A percentile compares a stretch with the other conserved stretches of the same genome.
Conservation (phyloP, 352 stramenopile species). For the Phytophthora citricola region DNA sequence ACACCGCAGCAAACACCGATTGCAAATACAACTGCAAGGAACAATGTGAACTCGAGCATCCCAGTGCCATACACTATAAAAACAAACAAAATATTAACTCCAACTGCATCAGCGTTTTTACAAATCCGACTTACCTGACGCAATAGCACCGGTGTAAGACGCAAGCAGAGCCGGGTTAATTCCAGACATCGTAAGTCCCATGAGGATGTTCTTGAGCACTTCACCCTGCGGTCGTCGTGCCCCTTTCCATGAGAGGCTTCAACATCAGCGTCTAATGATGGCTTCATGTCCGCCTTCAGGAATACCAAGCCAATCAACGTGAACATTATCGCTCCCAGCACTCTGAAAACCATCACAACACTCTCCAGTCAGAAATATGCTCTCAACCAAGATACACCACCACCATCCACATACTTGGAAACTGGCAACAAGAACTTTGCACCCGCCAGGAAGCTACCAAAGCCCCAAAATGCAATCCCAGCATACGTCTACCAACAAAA, state of each 20-base stretch:
- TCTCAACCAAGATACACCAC: neutral
- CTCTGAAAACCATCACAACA: slow-evolving; percentile 38
- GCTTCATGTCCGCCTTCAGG: slow-evolving; percentile 82
- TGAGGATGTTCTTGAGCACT: slow-evolving; percentile 82
- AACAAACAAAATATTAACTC: neutral
- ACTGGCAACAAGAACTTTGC: slow-evolving; percentile 84
- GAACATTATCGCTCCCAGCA: slow-evolving; percentile 88
- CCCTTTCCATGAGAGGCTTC: slow-evolving; percentile 59
- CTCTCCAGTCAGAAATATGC: slow-evolving; percentile 3
- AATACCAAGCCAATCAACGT: slow-evolving; percentile 85
- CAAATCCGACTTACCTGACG: slow-evolving; percentile 58
- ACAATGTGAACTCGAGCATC: slow-evolving; percentile 87
- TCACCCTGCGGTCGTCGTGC: slow-evolving; percentile 62
- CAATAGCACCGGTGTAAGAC: slow-evolving; percentile 89
- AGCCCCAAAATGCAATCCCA: slow-evolving; percentile 90
- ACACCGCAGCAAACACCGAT: slow-evolving; percentile 86
- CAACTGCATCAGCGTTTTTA: neutral
- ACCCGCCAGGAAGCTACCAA: slow-evolving; percentile 87
- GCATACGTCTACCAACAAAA: slow-evolving; percentile 74
- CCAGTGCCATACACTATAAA: slow-evolving; percentile 84
- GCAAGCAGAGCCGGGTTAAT: slow-evolving; percentile 88
- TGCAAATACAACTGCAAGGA: slow-evolving; percentile 85
- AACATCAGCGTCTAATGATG: slow-evolving; percentile 66
- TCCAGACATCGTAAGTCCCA: slow-evolving; percentile 89
- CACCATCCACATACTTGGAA: slow-evolving; percentile 72